Conservation (phyloP, 768 basidiomycete genomes). For the Russula sp. region DNA sequence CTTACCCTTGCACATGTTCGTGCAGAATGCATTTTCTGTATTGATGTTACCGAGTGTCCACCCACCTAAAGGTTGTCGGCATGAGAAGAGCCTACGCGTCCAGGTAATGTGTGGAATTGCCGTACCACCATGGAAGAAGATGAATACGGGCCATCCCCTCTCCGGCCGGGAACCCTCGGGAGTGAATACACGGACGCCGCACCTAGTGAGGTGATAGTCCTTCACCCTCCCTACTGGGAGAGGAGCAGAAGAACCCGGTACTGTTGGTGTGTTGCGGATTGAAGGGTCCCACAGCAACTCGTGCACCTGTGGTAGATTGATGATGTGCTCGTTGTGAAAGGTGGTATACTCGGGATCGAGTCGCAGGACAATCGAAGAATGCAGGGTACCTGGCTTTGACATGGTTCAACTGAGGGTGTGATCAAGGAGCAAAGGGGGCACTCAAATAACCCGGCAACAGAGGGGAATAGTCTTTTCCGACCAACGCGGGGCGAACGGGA, state of each 20-base stretch:
- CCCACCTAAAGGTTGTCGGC: slow-evolving; percentile 42
- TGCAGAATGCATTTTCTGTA: slow-evolving; percentile 55
- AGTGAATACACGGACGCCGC: slow-evolving; percentile 57
- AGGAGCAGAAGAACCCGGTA: slow-evolving; percentile 52
- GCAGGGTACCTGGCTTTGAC: slow-evolving; percentile 45
- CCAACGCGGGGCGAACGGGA: background rate
- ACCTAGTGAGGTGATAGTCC: slow-evolving; percentile 48
- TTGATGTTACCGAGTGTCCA: slow-evolving; percentile 68
- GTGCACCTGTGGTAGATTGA: slow-evolving; percentile 45
- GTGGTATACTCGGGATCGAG: slow-evolving; percentile 63
- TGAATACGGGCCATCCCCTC: slow-evolving; percentile 63
- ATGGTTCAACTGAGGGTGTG: slow-evolving; percentile 13
- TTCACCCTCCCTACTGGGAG: slow-evolving; percentile 49
- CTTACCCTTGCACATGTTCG: slow-evolving; percentile 53
- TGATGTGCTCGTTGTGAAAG: slow-evolving; percentile 50
- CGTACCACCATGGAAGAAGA: slow-evolving; percentile 71
- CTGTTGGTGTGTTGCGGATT: slow-evolving; percentile 45
- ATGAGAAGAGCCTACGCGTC: background rate
- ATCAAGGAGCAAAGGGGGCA: background rate
- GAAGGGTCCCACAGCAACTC: slow-evolving; percentile 56
- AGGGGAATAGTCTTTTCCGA: background rate
- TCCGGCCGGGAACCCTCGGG: slow-evolving; percentile 47
- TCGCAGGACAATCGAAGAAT: slow-evolving; percentile 49
- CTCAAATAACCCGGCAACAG: slow-evolving; percentile 6
- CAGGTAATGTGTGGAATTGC: background rate